These are phyloP conservation scores for Larix kaempferi DNA, from an alignment of 75 land plant species.

Conservation along the genomic window DNA sequence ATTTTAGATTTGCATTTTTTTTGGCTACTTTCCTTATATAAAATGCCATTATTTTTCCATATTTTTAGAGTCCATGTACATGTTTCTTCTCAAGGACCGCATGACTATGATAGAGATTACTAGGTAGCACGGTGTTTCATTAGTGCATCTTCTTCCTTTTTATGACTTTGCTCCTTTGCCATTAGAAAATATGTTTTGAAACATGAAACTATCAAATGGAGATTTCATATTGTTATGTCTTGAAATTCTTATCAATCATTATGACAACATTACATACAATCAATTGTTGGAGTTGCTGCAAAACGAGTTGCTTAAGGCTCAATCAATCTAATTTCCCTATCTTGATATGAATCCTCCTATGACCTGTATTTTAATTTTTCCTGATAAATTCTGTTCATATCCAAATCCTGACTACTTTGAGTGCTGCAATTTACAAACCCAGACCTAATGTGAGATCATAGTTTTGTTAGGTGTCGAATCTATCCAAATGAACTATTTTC, in stretches of 20 bases:
- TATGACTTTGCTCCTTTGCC: background rate
- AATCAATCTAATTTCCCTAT: background rate
- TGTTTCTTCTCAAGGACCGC: too few species aligned
- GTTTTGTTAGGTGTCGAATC: background rate
- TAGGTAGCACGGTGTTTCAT: background rate
- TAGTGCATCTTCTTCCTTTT: too few species aligned
- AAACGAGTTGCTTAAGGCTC: background rate
- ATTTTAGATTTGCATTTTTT: background rate
- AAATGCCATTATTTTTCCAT: too few species aligned
- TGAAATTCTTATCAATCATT: background rate
- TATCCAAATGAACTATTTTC: background rate
- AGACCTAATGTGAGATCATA: background rate
- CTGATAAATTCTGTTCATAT: background rate
- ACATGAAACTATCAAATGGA: background rate
- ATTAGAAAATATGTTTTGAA: background rate
- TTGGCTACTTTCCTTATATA: background rate
- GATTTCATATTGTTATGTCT: background rate
- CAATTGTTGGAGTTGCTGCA: background rate
- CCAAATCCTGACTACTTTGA: background rate
- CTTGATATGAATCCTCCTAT: background rate
- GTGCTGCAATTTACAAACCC: background rate
- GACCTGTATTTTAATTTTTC: background rate
- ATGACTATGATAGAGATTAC: background rate
- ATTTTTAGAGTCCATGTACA: too few species aligned
- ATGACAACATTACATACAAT: background rate